Evolutionary conservation across 2,329 filamentous ascomycete species (phyloP), one percentile per base, ranked within the genome.

Genomic region (Aureobasidium subglaciale): DNA sequence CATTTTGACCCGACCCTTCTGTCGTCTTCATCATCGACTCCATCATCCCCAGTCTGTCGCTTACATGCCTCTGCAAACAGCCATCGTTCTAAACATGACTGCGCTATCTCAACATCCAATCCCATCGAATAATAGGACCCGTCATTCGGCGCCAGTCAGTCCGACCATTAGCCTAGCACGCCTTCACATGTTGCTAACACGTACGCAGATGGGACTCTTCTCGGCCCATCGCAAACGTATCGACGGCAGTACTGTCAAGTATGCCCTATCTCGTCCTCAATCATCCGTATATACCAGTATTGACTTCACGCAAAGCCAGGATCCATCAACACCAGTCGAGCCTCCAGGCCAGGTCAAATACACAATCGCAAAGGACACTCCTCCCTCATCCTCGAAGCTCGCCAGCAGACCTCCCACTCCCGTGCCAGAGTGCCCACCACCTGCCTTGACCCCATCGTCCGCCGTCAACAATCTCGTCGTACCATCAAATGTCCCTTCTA

Each of bases 361-460:
- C 29, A 54, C 50, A 10, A n/a, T 38, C 18, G 27, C 52, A 18
- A 55, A 24, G 18, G 40, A 45, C 5, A 45, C 52, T n/a, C 40
- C 52, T 22, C 52, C 52, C n/a, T 55, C 52, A 15, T 55, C 52
- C 5, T 45, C 52, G n/a, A 54, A 43, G 15, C 50, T 54, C 10
- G 50, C 24, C n/a, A 38, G 15, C 32, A 38, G 52, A 35, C 42
- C 54, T 24, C 54, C 35, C 16, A 56, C 42, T 16, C 54, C 54
- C 13, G 54, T 49, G 13, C 42, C 54, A 25, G 34, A 22, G 16
- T 56, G 32, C 13, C 34, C 54, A 32, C 42, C 42, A 15, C 42
- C 54, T 5, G 9, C 34, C 9, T 35, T 49, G 25, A 24, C 50
- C 15, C 20, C 41, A 15, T 29, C 27, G n/a, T 25, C 48, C 8